Evolutionary conservation across 2,329 filamentous ascomycete genomes (phyloP).

Genomic region (Pseudocercospora fijiensis): DNA sequence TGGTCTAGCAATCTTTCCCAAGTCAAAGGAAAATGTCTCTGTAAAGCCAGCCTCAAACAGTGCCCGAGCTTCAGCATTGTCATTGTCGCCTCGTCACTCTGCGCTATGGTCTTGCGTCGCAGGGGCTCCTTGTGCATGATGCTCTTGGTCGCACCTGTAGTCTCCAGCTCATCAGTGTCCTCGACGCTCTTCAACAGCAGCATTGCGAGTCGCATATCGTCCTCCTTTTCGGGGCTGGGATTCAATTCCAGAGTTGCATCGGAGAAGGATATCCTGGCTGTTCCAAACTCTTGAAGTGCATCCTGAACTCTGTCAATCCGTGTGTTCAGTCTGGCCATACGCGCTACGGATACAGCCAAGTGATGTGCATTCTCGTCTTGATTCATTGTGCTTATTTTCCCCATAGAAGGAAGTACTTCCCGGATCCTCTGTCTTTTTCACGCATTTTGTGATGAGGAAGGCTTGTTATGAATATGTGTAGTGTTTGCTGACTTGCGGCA

Average conservation of each 20-base stretch:
- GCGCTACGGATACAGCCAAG: conserved; percentile 4
- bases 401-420: not conserved
- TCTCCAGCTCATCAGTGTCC: no score
- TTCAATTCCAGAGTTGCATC: not conserved
- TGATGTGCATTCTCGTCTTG: not conserved
- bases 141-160: not conserved
- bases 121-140: not conserved
- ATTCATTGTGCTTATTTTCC: not conserved
- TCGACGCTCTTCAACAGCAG: conserved; percentile 7
- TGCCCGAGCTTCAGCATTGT: conserved; percentile 6
- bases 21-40: conserved; percentile 12
- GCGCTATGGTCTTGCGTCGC: not conserved
- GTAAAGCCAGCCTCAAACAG: conserved; percentile 2
- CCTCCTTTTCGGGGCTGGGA: not conserved
- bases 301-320: not conserved
- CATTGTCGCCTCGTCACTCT: not conserved
- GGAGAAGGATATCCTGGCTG: not conserved
- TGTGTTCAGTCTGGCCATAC: conserved; percentile 9
- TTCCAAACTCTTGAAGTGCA: not conserved
- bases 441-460: not conserved
- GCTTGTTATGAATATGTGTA: not conserved
- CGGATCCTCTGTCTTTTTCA: not conserved
- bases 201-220: conserved; percentile 10
- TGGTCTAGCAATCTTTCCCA: conserved; percentile 10
- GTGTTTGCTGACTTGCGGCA: not conserved